Percentiles rank a stretch among this genome's conserved stretches.
Conservation (phyloP, 805 yeast genomes). For the Diddensiella santjacobensis region DNA sequence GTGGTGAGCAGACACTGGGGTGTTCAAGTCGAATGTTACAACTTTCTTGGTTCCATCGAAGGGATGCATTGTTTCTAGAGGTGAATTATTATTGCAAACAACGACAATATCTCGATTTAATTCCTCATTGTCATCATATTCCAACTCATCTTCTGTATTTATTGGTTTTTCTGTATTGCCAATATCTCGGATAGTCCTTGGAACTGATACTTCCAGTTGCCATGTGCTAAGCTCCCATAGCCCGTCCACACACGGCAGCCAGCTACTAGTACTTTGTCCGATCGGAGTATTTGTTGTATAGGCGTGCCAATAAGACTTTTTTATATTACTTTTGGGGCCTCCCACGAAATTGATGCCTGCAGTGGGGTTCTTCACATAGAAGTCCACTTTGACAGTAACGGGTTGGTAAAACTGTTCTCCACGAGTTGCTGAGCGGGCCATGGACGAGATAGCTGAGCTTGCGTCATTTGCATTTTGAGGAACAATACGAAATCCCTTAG, state of each 20-base stretch:
- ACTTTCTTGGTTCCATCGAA: constrained; percentile 70
- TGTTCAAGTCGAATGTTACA: constrained; percentile 66
- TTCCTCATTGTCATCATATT: constrained; percentile 35
- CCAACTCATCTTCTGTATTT: constrained; percentile 16
- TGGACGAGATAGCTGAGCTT: constrained; percentile 20
- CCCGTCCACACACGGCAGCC: constrained; percentile 96
- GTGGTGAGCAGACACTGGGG: constrained; percentile 90
- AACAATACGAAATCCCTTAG: constrained; percentile 60
- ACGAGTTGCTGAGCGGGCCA: constrained; percentile 16
- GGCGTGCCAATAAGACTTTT: constrained; percentile 66
- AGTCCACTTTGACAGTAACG: constrained; percentile 63
- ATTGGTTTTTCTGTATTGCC: constrained; percentile 22
- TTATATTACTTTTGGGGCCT: constrained; percentile 43
- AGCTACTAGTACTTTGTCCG: constrained; percentile 82
- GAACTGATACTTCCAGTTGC: constrained; percentile 84
- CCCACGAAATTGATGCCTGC: constrained; percentile 77
- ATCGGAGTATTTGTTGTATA: constrained; percentile 77
- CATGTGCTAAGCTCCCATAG: constrained; percentile 86
- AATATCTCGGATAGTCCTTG: constrained; percentile 73
- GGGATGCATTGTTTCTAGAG: constrained; percentile 59
- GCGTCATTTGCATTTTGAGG: constrained; percentile 39
- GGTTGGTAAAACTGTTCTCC: constrained; percentile 54
- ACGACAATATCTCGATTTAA: constrained; percentile 35
- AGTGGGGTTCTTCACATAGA: constrained; percentile 58
- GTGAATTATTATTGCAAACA: constrained; percentile 43